Base-by-base conservation (phyloP, 2,329 filamentous ascomycete genomes). In the Curvularia lunata region DNA sequence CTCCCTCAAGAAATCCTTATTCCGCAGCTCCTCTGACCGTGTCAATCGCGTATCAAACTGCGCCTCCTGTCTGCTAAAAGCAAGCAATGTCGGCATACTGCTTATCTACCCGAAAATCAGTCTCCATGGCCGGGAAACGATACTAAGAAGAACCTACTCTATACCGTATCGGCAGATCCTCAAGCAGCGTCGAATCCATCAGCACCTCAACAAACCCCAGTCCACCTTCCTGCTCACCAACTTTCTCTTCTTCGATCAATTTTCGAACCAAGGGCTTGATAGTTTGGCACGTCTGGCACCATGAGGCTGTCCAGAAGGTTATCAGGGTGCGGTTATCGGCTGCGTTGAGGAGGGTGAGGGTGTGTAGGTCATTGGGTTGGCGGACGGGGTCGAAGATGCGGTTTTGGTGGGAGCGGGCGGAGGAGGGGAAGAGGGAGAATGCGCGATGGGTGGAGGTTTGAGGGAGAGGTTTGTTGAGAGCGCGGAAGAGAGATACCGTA, bases 301-400 rank as follows among this genome's bases (percentile, higher is more conserved):
- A 84, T 3, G 77, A 77, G 2, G 82, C 79, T 40, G 76, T 81
- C 81, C 81, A 84, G 10, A 83, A 69, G 0, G 82, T 84, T 43
- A 84, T 76, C 0, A 84, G 68, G 0, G 81, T 75, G 8, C 74
- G 71, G 41, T 79, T 77, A 12, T 71, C 76, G 62, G 76, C 79
- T 9, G 81, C 77, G 16, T 79, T 81, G 59, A 82, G 77, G 47
- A 83, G 74, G 6, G 79, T 78, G 7, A 84, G 77, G 5, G 77
- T 81, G 52, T 81, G 75, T 10, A 83, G 74, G 57, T 83, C 81
- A 34, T 79, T 73, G 48, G 81, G 79, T 30, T 71, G 74, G 51
- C 82, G 80, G 46, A 83, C 67, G n/a, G 77, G 78, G 48, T 70
- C 69, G 64, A 71, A 77, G 56, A 75, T 61, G 61, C 74, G 73